These are phyloP conservation scores for Trichoderma gamsii DNA, from an alignment of 495 filamentous ascomycete genomes.

Conservation along the genomic window DNA sequence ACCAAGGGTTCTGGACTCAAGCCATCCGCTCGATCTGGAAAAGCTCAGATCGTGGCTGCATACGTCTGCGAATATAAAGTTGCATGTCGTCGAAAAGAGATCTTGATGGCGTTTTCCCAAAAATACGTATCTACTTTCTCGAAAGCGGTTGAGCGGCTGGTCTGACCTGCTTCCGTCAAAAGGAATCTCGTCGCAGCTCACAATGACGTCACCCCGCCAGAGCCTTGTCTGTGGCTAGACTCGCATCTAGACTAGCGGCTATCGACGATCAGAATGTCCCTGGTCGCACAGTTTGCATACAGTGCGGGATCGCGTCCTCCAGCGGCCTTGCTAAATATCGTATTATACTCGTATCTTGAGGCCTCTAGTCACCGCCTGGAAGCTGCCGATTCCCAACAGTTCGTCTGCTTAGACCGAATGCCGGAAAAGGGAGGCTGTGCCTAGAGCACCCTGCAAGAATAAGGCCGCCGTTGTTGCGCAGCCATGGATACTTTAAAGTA, in stretches of 20 bases:
- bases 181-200: not conserved
- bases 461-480: too few relatives aligned
- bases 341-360: not conserved
- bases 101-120: not conserved
- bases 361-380: not conserved
- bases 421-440: not conserved
- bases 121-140: not conserved
- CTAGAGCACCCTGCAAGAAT: too few relatives aligned
- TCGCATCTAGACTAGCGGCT: not conserved
- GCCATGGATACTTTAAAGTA: not conserved
- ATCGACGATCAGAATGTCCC: constrained; percentile 1
- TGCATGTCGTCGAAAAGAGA: not conserved
- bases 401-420: not conserved
- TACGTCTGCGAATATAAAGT: too few relatives aligned
- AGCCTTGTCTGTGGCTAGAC: not conserved
- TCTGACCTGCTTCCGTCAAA: not conserved
- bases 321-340: not conserved
- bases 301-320: not conserved
- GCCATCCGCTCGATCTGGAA: too few relatives aligned
- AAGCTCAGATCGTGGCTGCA: too few relatives aligned
- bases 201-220: not conserved
- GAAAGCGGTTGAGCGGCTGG: not conserved
- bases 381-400: not conserved
- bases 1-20: too few relatives aligned
- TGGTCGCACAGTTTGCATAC: not conserved